These are phyloP conservation scores for Trichocladium uniseriatum DNA, from an alignment of 495 filamentous ascomycete genomes.

Conservation along the genomic window DNA sequence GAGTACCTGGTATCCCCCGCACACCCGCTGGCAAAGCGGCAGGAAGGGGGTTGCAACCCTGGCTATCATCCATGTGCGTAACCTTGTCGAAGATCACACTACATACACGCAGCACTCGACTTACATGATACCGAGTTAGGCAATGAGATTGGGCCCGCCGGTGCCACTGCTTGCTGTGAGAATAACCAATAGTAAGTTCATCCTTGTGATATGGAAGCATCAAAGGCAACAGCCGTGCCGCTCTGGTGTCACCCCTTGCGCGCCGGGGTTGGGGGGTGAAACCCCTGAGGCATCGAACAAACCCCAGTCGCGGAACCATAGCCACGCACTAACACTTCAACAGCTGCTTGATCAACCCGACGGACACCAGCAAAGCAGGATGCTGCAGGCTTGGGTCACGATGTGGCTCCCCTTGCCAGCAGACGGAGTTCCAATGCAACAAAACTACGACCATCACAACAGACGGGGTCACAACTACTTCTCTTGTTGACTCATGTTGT, in stretches of 20 bases:
- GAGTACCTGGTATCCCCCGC: constrained; percentile 8
- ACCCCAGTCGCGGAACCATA: neutral
- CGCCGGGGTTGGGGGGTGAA: too few species aligned
- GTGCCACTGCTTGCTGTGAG: constrained; percentile 10
- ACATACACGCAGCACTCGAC: neutral
- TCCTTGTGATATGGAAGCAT: neutral
- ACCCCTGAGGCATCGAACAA: too few species aligned
- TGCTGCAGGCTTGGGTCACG: constrained; percentile 33
- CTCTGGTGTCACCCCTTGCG: too few species aligned
- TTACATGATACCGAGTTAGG: constrained; percentile 1
- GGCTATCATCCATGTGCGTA: constrained; percentile 13
- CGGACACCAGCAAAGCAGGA: constrained; percentile 6
- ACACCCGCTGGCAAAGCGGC: constrained; percentile 9
- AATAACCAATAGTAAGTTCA: constrained; percentile 13
- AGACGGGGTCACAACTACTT: constrained; percentile 10
- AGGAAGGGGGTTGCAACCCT: constrained; percentile 2
- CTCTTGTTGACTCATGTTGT: constrained; percentile 29
- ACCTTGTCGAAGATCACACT: neutral
- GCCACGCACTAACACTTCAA: neutral
- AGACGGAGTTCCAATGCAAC: constrained; percentile 14
- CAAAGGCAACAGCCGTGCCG: neutral
- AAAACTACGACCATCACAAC: constrained; percentile 15
- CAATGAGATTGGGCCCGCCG: constrained; percentile 9
- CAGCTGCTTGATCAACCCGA: constrained; percentile 25
- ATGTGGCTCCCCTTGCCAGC: constrained; percentile 29